Conservation (phyloP, 108 stramenopile genomes). For the Nitzschia sp. region DNA sequence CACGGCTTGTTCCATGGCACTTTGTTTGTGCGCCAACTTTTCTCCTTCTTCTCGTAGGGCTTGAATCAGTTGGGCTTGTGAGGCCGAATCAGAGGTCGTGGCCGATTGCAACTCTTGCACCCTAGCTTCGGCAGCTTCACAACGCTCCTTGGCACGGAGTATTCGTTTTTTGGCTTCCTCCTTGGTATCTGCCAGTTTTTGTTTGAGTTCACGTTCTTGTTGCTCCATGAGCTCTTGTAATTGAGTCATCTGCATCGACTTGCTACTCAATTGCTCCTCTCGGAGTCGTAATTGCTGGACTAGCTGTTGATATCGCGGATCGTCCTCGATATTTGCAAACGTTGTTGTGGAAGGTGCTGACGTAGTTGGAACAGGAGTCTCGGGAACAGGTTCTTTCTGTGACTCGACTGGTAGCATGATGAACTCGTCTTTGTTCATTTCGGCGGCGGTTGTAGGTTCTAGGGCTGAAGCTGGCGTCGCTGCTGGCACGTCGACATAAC, state of each 20-base stretch:
- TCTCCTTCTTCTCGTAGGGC: slow-evolving; percentile 77
- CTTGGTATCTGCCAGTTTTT: slow-evolving; percentile 64
- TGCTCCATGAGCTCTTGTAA: slow-evolving; percentile 53
- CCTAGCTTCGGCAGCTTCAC: slow-evolving; percentile 63
- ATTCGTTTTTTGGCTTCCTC: slow-evolving; percentile 83
- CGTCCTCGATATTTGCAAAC: slow-evolving; percentile 23
- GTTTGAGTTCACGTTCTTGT: slow-evolving; percentile 52
- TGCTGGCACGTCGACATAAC: neutral
- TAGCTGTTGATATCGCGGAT: slow-evolving; percentile 29
- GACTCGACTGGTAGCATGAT: too few species aligned
- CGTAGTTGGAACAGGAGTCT: neutral
- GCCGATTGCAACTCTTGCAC: slow-evolving; percentile 2
- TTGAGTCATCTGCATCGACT: slow-evolving; percentile 63
- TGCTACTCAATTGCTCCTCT: slow-evolving; percentile 72
- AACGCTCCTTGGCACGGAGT: slow-evolving; percentile 65
- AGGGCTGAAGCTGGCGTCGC: too few species aligned
- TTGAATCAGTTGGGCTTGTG: slow-evolving; percentile 60
- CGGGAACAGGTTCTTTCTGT: neutral
- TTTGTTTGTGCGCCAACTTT: slow-evolving; percentile 68
- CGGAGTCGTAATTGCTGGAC: slow-evolving; percentile 31
- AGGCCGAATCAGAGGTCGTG: slow-evolving; percentile 20
- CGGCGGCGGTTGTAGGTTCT: too few species aligned
- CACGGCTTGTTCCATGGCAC: slow-evolving; percentile 78
- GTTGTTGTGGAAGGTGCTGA: neutral
- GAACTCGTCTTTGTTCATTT: neutral